Conservation (phyloP, 768 basidiomycete species). For the Hygrocybe coccinea region DNA sequence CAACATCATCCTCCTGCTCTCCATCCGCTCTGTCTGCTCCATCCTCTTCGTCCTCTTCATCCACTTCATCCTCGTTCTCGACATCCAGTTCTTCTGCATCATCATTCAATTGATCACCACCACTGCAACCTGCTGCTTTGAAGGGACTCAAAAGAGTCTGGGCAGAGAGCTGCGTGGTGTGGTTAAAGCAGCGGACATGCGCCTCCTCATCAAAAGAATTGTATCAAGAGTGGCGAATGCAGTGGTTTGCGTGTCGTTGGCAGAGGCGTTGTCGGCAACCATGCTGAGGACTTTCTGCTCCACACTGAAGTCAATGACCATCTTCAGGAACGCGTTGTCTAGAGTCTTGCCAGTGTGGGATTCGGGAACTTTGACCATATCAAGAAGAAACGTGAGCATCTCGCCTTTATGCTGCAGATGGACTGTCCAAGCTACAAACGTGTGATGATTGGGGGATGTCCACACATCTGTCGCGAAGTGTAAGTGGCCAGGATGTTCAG, state of each 20-base stretch:
- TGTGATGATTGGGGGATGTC: constrained; percentile 9
- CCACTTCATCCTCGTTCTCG: constrained; percentile 7
- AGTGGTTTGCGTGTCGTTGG: constrained; percentile 32
- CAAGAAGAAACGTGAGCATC: constrained; percentile 27
- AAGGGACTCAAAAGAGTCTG: constrained; percentile 31
- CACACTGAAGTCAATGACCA: constrained; percentile 34
- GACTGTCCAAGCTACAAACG: constrained; percentile 2
- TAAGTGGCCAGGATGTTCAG: constrained; percentile 25
- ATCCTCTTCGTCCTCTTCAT: not conserved
- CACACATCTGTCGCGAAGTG: constrained; percentile 22
- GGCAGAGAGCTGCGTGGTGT: constrained; percentile 35
- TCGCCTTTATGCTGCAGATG: constrained; percentile 30
- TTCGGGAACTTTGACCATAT: constrained; percentile 34
- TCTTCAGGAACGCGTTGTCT: constrained; percentile 19
- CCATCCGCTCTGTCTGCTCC: too few species aligned
- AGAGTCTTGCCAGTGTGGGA: constrained; percentile 8
- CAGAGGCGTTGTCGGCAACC: constrained; percentile 34
- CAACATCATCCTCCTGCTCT: not conserved
- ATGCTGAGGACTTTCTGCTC: constrained; percentile 31
- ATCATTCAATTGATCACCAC: not conserved
- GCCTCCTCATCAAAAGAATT: constrained; percentile 20
- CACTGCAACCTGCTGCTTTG: constrained; percentile 18
- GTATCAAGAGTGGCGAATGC: constrained; percentile 20
- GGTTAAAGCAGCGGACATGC: constrained; percentile 35
- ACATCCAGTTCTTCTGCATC: not conserved